Evolutionary conservation across 495 filamentous ascomycete genomes (phyloP), one percentile per base, ranked within the genome.

Genomic region (Hypomontagnella submonticulosa): DNA sequence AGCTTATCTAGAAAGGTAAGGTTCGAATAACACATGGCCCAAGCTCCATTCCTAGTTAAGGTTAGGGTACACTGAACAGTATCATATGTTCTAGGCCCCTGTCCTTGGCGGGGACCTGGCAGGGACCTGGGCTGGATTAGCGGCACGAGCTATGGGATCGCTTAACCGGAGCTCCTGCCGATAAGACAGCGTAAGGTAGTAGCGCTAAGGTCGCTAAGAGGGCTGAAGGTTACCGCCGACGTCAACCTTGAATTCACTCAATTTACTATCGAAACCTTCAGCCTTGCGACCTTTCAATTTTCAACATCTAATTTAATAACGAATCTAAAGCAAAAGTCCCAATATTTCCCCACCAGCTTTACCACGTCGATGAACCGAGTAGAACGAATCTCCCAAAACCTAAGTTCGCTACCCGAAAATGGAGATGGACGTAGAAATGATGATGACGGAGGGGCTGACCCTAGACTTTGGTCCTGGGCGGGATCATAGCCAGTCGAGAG

Each of bases 401-500:
- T 8, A 11, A 48, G 12, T 12, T 20, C 36, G 12, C 8, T 20
- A 53, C 18, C 13, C 33, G 11, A 49, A 34, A n/a, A 69, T 66
- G 67, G 62, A 70, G 40, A 62, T 66, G 57, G 67, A 70, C 40
- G 54, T 70, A 40, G 67, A 70, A 47, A 46, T 57, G 50, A 20
- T 36, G 0, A 51, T 38, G 49, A 19, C 41, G 23, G 49, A 32
- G 4, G 32, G 47, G 23, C 23, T 27, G 23, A 27, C 23, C 8
- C 23, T 52, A 3, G 38, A 53, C 2, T 1, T 40, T 13, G 51
- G 40, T 38, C 37, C 19, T 16, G n/a, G 32, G n/a, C 50, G 38
- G 19, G 57, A 61, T 13, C 52, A 61, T 19, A 19, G 32, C 8
- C 27, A 48, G 6, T 48, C 62, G 11, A 43, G n/a, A 47, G 42